Conservation (phyloP, 768 basidiomycete genomes). For the Tubosaeta sp. region DNA sequence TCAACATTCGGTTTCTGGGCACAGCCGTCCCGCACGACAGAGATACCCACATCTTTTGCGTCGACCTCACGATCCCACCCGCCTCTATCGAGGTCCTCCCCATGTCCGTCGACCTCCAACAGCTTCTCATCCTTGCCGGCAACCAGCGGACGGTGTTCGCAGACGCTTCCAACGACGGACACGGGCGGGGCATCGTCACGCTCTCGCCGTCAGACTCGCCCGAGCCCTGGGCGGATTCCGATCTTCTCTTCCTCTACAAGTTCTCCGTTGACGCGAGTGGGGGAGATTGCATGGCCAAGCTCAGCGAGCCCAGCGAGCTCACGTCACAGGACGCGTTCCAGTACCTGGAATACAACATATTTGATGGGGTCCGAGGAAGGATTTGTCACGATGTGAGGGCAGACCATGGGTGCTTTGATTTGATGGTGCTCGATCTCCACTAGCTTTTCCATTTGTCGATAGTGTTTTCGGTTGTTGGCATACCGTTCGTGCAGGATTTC, state of each 20-base stretch:
- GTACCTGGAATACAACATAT: constrained; percentile 1
- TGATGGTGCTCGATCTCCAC: constrained; percentile 14
- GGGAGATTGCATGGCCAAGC: constrained; percentile 6
- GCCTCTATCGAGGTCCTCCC: constrained; percentile 4
- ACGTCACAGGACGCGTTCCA: constrained; percentile 3
- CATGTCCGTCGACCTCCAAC: constrained; percentile 10
- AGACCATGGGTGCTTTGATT: background rate
- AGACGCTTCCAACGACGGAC: constrained; percentile 12
- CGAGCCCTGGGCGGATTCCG: background rate
- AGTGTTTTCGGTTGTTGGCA: background rate
- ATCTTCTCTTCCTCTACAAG: constrained; percentile 11
- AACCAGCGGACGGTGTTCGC: background rate
- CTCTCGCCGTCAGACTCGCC: background rate
- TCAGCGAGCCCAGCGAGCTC: constrained; percentile 13
- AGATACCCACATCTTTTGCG: constrained; percentile 9
- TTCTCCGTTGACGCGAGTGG: constrained; percentile 19
- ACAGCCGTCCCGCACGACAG: background rate
- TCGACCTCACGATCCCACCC: constrained; percentile 15
- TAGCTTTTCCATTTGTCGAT: constrained; percentile 1
- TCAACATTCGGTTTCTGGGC: constrained; percentile 12
- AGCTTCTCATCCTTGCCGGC: constrained; percentile 18
- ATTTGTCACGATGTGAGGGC: constrained; percentile 8
- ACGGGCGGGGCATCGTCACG: constrained; percentile 15
- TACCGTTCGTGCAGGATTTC: background rate
- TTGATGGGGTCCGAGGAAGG: constrained; percentile 19